Evolutionary conservation across 139 green algal species (phyloP), one percentile per base, ranked within the genome.

Genomic region (Chlamydomonas asymmetrica): DNA sequence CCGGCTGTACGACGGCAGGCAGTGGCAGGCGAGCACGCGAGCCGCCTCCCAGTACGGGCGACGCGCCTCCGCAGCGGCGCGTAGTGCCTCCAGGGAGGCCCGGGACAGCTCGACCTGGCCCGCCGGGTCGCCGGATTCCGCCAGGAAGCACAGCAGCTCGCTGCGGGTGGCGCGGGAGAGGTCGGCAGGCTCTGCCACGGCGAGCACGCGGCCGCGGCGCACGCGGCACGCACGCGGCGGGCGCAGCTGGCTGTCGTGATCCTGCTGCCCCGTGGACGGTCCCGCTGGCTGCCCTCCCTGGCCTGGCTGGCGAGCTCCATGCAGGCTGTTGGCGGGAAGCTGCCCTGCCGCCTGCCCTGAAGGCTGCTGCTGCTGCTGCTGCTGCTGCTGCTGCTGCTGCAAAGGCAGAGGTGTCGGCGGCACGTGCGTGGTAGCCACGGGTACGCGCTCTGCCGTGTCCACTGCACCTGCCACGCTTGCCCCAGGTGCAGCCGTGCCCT

Each of bases 1-100:
- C 71, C 69, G 71, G 41, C 10, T 59, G 32, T 41, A 6, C 9
- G 59, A 2, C 8, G 1, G 8, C 31, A 77, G 31, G 25, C 5
- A 34, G 4, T 35, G 32, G 32, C 71, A 77, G 0, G 71, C 59
- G 23, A 77, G 43, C 71, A 77, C 71, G 6, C 71, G 71, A 1
- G 59, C 59, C 31, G 69, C 71, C 71, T 77, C 71, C 71, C 71
- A 77, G 0, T 57, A 57, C 32, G 71, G 71, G 41, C 68, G 31
- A 32, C 43, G 59, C 4, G 41, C 71, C 32, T n/a, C 9, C 9
- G 27, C 71, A 40, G 69, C 50, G 1, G 2, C 32, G 29, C 71
- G 71, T 34, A 77, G 59, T 1, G 2, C 64, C 13, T 7, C 60
- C 2, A 35, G 20, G 4, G 35, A 34, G 5, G 35, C 34, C 10